Percentiles rank a stretch among this genome's conserved stretches.
Evolutionary conservation across 306 rosid species (phyloP).

Genomic region (Quercus engelmannii): DNA sequence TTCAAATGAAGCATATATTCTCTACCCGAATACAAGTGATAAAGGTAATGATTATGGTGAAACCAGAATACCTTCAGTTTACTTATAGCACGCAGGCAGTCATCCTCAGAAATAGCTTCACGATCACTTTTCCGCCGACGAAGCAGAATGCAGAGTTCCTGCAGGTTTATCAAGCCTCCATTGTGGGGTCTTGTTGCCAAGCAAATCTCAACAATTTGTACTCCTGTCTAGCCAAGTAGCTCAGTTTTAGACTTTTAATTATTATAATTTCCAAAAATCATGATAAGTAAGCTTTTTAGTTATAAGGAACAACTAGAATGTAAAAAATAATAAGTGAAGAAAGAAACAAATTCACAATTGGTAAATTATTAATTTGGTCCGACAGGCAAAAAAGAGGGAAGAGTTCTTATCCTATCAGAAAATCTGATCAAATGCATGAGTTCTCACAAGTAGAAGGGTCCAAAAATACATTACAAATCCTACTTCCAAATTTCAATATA

Average conservation of each 20-base stretch:
- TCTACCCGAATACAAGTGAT: background rate
- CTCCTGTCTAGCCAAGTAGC: constrained; percentile 75
- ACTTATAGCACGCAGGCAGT: constrained; percentile 88
- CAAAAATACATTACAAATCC: background rate
- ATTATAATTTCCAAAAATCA: constrained; percentile 8
- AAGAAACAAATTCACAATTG: background rate
- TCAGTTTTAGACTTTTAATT: constrained; percentile 10
- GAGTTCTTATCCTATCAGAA: background rate
- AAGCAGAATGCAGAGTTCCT: constrained; percentile 75
- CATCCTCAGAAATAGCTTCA: constrained; percentile 92
- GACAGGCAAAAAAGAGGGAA: too few species aligned
- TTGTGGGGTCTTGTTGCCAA: constrained; percentile 85
- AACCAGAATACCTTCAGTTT: constrained; percentile 76
- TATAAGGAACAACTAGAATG: background rate
- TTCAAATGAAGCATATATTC: background rate
- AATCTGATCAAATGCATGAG: background rate
- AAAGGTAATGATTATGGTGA: background rate
- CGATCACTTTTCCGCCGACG: constrained; percentile 75
- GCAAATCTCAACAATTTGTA: constrained; percentile 92
- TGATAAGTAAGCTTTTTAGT: constrained; percentile 9
- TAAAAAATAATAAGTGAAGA: background rate
- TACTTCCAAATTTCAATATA: background rate
- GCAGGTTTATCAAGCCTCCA: constrained; percentile 89
- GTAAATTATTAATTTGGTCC: background rate
- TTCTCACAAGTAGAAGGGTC: background rate